Evolutionary conservation across 352 stramenopile genomes (phyloP), one percentile per base, ranked within the genome.

Genomic region (Peronospora destructor): DNA sequence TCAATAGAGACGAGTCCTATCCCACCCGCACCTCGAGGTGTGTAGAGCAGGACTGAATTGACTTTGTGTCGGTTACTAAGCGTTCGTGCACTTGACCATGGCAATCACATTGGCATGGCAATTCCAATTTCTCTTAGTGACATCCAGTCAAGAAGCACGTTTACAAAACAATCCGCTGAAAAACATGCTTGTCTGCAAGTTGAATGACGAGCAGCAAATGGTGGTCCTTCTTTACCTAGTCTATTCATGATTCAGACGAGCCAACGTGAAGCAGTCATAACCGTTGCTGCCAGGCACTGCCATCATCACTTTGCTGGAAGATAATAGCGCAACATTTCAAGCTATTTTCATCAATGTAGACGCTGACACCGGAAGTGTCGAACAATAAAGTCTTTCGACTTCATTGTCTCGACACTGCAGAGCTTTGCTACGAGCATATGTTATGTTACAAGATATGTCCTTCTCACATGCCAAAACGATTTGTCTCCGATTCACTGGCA

Each of bases 401-500:
- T 2, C 11, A 36, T 36, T 36, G 12, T 6, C n/a, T 36, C 12
- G 32, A 36, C 13, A 16, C 11, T 36, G 32, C 32, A 36, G 13
- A 7, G 32, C 32, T 36, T 36, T 36, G 32, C 10, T 11, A 16
- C 5, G 4, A 6, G 23, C 23, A 26, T 26, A 26, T 26, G 23
- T 6, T 26, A 6, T 26, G 23, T 26, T 26, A 26, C 32, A 16
- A 36, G 12, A 32, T 32, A 32, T 32, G 28, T 32, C 11, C 32
- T 36, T 5, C 12, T 34, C 41, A 4, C 32, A 21, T 30, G 45
- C 53, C 57, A 16, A 3, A 26, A 32, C 7, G 10, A 32, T 12
- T 12, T 32, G 7, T 32, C 28, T 32, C 4, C 47, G 34, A 61
- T 56, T 29, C n/a, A 25, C 34, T 30, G 13, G 37, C 30, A 2